Evolutionary conservation across 2,329 filamentous ascomycete genomes (phyloP), one percentile per base, ranked within the genome.

Genomic region (Ophiosphaerella narmari): DNA sequence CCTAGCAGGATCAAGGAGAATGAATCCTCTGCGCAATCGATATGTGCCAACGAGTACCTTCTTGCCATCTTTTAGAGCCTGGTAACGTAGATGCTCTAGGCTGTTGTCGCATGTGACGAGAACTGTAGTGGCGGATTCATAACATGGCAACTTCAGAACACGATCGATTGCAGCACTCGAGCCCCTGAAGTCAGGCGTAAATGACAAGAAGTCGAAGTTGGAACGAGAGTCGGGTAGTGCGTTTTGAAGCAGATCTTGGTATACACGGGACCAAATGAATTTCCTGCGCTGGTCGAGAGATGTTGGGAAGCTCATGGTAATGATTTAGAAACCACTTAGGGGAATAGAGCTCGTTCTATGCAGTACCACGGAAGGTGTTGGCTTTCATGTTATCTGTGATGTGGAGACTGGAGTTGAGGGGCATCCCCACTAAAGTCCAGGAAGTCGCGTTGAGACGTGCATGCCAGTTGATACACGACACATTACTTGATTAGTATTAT

Each of bases 71-170:
- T 57, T 59, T 24, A 78, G 61, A 7, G 75, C 72, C n/a, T 59
- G 59, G 21, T 59, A 56, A 12, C 76, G 68, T 23, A 78, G 61
- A 7, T 67, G 56, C 55, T 78, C 74, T n/a, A 78, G 66, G 56
- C 75, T 77, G 50, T 77, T 78, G 54, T 78, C 76, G 2, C 75
- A 72, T 5, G 74, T 73, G 18, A 75, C 70, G 51, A 78, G 77
- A 39, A 78, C 53, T 4, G 64, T 63, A 9, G 48, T 35, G 3
- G 70, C 67, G 7, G 53, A 43, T 14, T 55, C 40, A 52, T 77
- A 78, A 45, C 60, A 66, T 4, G 65, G 60, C 13, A 76, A 57
- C 3, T 63, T 47, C 1, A 60, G 46, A 2, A 78, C 55, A 32
- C 62, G 66, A 6, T 65, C 54, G 13, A 66, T 63, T 1, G 75